Evolutionary conservation across 2,329 filamentous ascomycete species (phyloP), one percentile per base, ranked within the genome.

Genomic region (Fonsecaea multimorphosa): DNA sequence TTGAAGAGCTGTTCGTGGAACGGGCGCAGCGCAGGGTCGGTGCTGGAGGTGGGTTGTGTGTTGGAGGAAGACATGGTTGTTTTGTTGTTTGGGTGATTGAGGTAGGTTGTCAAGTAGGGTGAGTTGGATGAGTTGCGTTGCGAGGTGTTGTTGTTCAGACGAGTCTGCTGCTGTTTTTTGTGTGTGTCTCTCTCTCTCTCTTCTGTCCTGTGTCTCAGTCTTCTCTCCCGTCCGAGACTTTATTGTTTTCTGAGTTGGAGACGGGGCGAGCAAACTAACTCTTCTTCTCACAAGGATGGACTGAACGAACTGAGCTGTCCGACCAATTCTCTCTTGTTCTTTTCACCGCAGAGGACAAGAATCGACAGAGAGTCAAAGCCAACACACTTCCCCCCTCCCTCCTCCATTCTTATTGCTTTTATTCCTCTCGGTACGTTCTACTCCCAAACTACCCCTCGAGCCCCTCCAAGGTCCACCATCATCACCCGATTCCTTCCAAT

Each of bases 1-100:
- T 87, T 83, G 77, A 87, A 89, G 57, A 89, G 81, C 56, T 82
- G 54, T 67, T 68, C 54, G 59, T 70, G 66, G 32, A 66, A 44
- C 1, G 67, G 67, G 22, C 58, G 62, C 29, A 69, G 65, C 27
- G 62, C 34, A 5, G 67, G 67, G 67, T 69, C 67, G 44, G 52
- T 51, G 40, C 64, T 64, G 31, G 64, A 67, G 19, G 59, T 69
- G 8, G 65, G 51, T 31, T 31, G 29, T 38, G 29, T 57, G 44
- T 59, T 53, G 52, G 40, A 27, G 29, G 58, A 60, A 29, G 58
- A 51, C 58, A 60, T 60, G 29, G n/a, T n/a, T n/a, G n/a, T n/a
- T n/a, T n/a, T n/a, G n/a, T n/a, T n/a, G n/a, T n/a, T 22, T 56
- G 36, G 22, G 54, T 31, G 12, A 24, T 24, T 32, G 27, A 9